These are phyloP conservation scores for Boletus reticuloceps DNA, from an alignment of 768 basidiomycete species.

Conservation along the genomic window DNA sequence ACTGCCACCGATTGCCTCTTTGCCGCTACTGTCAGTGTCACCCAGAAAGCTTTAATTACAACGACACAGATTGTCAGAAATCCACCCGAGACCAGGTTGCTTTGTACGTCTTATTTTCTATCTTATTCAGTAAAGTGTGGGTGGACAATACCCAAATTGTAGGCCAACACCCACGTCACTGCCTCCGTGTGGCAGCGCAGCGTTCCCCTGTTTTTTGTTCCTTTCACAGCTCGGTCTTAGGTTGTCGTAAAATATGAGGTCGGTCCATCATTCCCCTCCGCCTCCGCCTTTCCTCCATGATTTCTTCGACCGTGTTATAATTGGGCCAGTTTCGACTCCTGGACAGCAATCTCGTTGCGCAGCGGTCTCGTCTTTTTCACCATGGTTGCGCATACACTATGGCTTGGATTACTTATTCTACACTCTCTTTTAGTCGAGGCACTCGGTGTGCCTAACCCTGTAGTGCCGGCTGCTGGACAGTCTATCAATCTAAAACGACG, in stretches of 20 bases:
- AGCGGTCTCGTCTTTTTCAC: neutral
- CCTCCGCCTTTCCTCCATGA: neutral
- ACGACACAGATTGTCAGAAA: too few species aligned
- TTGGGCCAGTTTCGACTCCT: neutral
- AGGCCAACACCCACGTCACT: too few species aligned
- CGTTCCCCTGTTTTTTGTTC: too few species aligned
- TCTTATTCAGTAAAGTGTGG: too few species aligned
- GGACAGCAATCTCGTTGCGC: neutral
- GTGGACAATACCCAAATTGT: too few species aligned
- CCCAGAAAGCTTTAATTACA: too few species aligned
- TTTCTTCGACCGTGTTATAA: constrained; percentile 3
- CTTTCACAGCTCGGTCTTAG: too few species aligned
- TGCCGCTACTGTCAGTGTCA: too few species aligned
- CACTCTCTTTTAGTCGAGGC: constrained; percentile 8
- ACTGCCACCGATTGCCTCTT: too few species aligned
- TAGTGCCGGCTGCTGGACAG: constrained; percentile 15
- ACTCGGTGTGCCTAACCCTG: constrained; percentile 10
- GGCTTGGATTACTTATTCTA: constrained; percentile 12
- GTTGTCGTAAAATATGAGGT: neutral
- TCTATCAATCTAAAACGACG: constrained; percentile 20
- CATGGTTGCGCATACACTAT: constrained; percentile 6
- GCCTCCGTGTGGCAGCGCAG: too few species aligned
- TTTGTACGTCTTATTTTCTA: too few species aligned
- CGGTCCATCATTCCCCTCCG: neutral
- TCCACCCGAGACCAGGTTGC: too few species aligned